These are phyloP conservation scores for Aspergillus sp. DNA, from an alignment of 2,329 filamentous ascomycete genomes.

Conservation along the genomic window DNA sequence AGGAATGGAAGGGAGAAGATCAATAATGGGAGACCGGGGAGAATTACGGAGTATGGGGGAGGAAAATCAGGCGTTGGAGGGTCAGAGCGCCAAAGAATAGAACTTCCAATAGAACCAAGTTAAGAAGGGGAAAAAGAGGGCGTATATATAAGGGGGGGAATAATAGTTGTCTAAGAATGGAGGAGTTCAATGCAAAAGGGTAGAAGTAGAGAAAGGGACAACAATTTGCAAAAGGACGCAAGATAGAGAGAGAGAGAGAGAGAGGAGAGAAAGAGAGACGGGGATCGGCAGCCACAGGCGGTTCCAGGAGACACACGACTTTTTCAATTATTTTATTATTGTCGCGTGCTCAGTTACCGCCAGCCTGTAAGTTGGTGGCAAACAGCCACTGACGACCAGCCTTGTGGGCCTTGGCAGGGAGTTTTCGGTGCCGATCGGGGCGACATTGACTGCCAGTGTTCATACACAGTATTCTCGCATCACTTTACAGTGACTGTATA, in stretches of 20 bases:
- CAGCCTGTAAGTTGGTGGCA: neutral
- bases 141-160: neutral
- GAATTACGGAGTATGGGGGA: neutral
- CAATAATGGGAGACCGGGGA: neutral
- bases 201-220: too few relatives aligned
- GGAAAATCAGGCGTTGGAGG: neutral
- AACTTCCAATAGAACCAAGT: neutral
- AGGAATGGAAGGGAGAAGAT: neutral
- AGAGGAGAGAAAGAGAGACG: neutral
- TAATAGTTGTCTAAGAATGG: neutral
- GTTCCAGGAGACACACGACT: neutral
- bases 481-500: too few relatives aligned
- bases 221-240: too few relatives aligned
- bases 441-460: too few relatives aligned
- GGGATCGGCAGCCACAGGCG: neutral
- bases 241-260: neutral
- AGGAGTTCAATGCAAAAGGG: neutral
- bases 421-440: constrained; percentile 1
- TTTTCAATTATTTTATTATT: neutral
- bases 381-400: constrained; percentile 1
- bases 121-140: too few relatives aligned
- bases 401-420: constrained; percentile 4
- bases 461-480: too few relatives aligned
- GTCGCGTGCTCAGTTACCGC: constrained; percentile 7
- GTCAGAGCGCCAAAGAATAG: neutral